A percentile compares a stretch with the other conserved stretches of the same genome.
These are phyloP conservation scores for Aegilops sharonensis DNA, from an alignment of 176 grass and related monocot species.

Conservation along the genomic window DNA sequence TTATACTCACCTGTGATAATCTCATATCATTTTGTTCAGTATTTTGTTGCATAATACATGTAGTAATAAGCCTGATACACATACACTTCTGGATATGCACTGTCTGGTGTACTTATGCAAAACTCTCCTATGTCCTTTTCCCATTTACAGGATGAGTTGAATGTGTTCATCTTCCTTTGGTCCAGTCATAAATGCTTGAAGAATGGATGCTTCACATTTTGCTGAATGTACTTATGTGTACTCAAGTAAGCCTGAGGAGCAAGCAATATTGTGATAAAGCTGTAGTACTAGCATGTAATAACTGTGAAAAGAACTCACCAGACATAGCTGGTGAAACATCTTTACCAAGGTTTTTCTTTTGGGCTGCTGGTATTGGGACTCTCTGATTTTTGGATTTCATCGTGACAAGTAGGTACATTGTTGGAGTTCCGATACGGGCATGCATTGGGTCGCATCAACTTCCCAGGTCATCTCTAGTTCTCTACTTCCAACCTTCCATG, in stretches of 20 bases:
- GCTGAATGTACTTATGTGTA: conserved; percentile 53
- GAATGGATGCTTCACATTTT: conserved; percentile 39
- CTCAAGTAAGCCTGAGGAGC: conserved; percentile 42
- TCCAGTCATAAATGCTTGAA: conserved; percentile 42
- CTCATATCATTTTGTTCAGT: conserved; percentile 8
- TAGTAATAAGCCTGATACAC: neutral
- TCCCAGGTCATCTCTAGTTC: conserved; percentile 45
- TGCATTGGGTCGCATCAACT: conserved; percentile 42
- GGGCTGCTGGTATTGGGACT: conserved; percentile 39
- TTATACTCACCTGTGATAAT: conserved; percentile 1
- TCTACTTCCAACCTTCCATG: conserved; percentile 9
- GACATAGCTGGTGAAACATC: conserved; percentile 34
- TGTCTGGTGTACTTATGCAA: neutral
- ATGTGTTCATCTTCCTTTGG: neutral
- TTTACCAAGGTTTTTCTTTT: conserved; percentile 41
- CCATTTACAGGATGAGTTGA: neutral
- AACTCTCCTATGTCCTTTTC: conserved; percentile 16
- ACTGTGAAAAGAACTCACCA: conserved; percentile 29
- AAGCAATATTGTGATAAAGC: conserved; percentile 48
- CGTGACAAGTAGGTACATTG: conserved; percentile 40
- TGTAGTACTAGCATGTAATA: conserved; percentile 38
- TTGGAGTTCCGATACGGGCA: neutral
- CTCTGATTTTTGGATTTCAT: conserved; percentile 45
- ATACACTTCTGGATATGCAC: neutral
- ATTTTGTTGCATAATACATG: neutral